A percentile compares a stretch with the other conserved stretches of the same genome.
Evolutionary conservation across 805 yeast genomes (phyloP).

Genomic region (Myxozyma geophila): DNA sequence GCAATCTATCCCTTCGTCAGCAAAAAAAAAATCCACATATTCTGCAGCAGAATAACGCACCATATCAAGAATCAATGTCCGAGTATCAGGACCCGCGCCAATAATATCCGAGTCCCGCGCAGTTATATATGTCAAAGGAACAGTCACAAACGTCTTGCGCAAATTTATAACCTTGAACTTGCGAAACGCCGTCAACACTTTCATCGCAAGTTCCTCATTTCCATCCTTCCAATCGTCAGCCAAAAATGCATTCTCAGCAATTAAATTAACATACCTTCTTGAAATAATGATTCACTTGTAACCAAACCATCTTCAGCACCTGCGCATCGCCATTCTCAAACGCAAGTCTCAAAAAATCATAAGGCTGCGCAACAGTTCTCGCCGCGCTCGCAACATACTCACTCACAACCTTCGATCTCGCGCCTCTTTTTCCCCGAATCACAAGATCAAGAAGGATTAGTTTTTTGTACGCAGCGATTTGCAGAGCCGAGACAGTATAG

Average conservation of each 20-base stretch:
- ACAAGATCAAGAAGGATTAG: conserved; percentile 27
- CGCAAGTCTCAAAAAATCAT: conserved; percentile 28
- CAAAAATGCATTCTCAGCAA: no score
- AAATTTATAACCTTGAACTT: conserved; percentile 19
- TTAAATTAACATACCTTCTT: conserved; percentile 10
- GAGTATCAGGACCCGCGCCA: conserved; percentile 21
- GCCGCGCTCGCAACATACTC: conserved; percentile 11
- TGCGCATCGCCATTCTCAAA: conserved; percentile 21
- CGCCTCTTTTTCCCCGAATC: conserved; percentile 14
- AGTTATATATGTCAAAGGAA: conserved; percentile 23
- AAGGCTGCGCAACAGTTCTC: conserved; percentile 27
- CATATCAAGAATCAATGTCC: conserved; percentile 21
- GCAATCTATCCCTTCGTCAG: conserved; percentile 15
- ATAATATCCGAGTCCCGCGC: conserved; percentile 22
- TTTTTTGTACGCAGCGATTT: conserved; percentile 32
- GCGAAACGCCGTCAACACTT: conserved; percentile 31
- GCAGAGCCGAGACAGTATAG: conserved; percentile 21
- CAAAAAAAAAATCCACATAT: neutral
- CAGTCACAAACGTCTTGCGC: conserved; percentile 25
- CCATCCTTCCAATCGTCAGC: conserved; percentile 15
- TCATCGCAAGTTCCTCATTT: conserved; percentile 21
- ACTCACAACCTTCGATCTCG: conserved; percentile 21
- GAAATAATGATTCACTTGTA: conserved; percentile 16
- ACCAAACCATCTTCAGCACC: conserved; percentile 25
- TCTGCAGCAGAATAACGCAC: conserved; percentile 8